Conservation (phyloP, 1,139 yeast genomes). For the Diutina neorugosa region DNA sequence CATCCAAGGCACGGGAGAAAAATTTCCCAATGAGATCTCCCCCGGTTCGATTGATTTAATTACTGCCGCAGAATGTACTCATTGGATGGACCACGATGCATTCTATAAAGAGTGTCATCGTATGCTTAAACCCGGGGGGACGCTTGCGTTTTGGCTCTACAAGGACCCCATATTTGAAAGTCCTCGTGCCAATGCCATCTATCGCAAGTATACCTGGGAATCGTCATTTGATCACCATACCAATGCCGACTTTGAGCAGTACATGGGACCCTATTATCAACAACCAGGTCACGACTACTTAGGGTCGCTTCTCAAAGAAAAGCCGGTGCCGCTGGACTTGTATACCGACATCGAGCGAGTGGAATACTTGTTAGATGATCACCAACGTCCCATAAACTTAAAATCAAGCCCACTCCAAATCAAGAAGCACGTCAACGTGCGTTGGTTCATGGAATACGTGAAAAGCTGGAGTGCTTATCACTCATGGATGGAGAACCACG, state of each 20-base stretch:
- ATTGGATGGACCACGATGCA: conserved; percentile 54
- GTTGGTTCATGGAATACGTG: conserved; percentile 35
- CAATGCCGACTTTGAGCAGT: conserved; percentile 22
- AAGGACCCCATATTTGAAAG: conserved; percentile 48
- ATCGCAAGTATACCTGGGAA: conserved; percentile 26
- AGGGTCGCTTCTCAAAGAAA: conserved; percentile 29
- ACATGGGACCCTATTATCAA: conserved; percentile 62
- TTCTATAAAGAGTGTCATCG: conserved; percentile 41
- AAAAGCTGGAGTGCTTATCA: conserved; percentile 65
- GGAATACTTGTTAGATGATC: conserved; percentile 20
- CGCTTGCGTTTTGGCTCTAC: conserved; percentile 72
- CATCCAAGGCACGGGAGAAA: conserved; percentile 11
- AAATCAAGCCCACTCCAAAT: conserved; percentile 24
- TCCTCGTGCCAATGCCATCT: conserved; percentile 29
- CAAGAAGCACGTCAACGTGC: conserved; percentile 28
- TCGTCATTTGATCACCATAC: conserved; percentile 16
- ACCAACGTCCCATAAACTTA: conserved; percentile 11
- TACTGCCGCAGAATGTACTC: conserved; percentile 70
- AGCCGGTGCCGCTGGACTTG: conserved; percentile 24
- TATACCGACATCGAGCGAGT: conserved; percentile 29
- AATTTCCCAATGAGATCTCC: conserved; percentile 10
- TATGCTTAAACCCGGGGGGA: conserved; percentile 46
- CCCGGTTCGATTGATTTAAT: conserved; percentile 40
- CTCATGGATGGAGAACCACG: conserved; percentile 40
- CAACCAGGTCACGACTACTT: conserved; percentile 57